Conservation (phyloP, 768 basidiomycete species). For the Dioszegia hungarica region DNA sequence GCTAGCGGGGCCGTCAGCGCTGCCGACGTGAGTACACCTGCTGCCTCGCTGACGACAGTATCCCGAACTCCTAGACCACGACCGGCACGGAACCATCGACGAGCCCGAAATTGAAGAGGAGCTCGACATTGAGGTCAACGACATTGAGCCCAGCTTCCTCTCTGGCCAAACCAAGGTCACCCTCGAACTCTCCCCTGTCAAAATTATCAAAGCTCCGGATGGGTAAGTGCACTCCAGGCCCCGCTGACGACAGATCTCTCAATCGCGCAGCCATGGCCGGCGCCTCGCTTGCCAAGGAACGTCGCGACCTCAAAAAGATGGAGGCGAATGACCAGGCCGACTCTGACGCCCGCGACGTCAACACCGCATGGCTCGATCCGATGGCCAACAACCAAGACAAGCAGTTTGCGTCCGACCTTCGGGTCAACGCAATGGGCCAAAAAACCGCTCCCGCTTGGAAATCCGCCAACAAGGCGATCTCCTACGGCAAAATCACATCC, state of each 20-base stretch:
- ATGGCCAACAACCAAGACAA: slow-evolving; percentile 85
- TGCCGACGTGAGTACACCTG: slow-evolving; percentile 66
- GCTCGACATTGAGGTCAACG: slow-evolving; percentile 91
- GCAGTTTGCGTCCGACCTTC: slow-evolving; percentile 87
- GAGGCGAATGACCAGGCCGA: slow-evolving; percentile 92
- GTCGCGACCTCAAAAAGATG: slow-evolving; percentile 87
- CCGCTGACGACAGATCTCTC: slow-evolving; percentile 54
- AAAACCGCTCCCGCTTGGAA: slow-evolving; percentile 86
- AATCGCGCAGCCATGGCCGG: slow-evolving; percentile 94
- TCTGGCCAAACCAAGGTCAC: slow-evolving; percentile 94
- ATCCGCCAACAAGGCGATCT: slow-evolving; percentile 84
- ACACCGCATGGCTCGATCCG: slow-evolving; percentile 94
- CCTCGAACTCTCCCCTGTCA: slow-evolving; percentile 91
- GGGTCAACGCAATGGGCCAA: slow-evolving; percentile 59
- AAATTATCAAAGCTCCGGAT: slow-evolving; percentile 97
- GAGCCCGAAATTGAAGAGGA: slow-evolving; percentile 91
- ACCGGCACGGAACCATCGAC: slow-evolving; percentile 32
- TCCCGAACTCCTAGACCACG: slow-evolving; percentile 44
- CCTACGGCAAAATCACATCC: slow-evolving; percentile 85
- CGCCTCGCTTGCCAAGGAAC: slow-evolving; percentile 87
- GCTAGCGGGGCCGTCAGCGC: slow-evolving; percentile 88
- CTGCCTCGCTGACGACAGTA: slow-evolving; percentile 58
- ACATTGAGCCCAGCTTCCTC: slow-evolving; percentile 93
- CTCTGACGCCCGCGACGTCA: slow-evolving; percentile 89
- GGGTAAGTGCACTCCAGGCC: slow-evolving; percentile 51